A percentile compares a stretch with the other conserved stretches of the same genome.
These are phyloP conservation scores for Monilinia aucupariae DNA, from an alignment of 2,329 filamentous ascomycete genomes.

Conservation along the genomic window DNA sequence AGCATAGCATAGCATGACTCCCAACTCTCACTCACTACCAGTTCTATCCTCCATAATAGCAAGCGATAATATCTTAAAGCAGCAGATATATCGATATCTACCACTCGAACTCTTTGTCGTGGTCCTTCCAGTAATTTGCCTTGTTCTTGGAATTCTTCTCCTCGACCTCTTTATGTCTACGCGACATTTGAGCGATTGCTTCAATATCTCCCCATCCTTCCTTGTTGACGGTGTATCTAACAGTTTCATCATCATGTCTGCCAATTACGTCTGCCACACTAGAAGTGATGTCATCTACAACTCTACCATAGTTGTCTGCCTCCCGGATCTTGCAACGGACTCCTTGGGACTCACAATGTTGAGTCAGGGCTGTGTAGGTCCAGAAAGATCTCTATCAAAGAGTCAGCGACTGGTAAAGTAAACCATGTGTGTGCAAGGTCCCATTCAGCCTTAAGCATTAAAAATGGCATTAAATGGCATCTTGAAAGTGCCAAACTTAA, in stretches of 20 bases:
- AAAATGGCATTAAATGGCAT: background rate
- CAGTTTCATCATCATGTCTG: constrained; percentile 35
- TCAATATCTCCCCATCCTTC: constrained; percentile 7
- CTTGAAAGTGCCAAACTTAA: background rate
- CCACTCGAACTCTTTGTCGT: constrained; percentile 6
- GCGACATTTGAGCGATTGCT: background rate
- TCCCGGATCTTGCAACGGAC: constrained; percentile 42
- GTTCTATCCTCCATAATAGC: background rate
- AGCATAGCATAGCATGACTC: background rate
- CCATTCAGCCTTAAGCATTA: background rate
- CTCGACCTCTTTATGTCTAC: background rate
- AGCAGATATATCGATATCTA: background rate
- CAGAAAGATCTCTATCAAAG: constrained; percentile 34
- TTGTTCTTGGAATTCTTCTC: constrained; percentile 1
- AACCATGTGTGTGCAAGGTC: background rate
- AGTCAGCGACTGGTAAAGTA: background rate
- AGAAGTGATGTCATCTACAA: constrained; percentile 39
- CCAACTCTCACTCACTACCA: background rate
- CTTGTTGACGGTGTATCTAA: constrained; percentile 33
- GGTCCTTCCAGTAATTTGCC: constrained; percentile 7
- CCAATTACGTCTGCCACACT: constrained; percentile 33
- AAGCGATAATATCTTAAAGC: background rate
- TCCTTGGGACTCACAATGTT: constrained; percentile 45
- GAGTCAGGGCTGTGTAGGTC: constrained; percentile 41
- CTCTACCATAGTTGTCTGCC: constrained; percentile 37